Conservation (phyloP, 176 grass and related monocot genomes). For the sorghum (Sorghum bicolor) region Sorghum_bicolor_NCBIv3 NC_012876.2:5028501-5029000, state of each 20-base stretch:
- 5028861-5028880: not conserved
- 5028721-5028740: not conserved
- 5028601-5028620: not conserved
- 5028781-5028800: no score
- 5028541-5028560: constrained; percentile 26
- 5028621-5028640: not conserved
- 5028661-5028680: not conserved
- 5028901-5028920: not conserved
- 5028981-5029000: not conserved
- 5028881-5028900: not conserved
- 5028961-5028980: not conserved
- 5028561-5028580: not conserved
- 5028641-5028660: not conserved
- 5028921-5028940: not conserved
- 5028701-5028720: not conserved
- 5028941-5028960: not conserved
- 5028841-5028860: not conserved
- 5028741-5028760: not conserved
- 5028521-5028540: not conserved
- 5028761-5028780: not conserved
- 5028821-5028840: not conserved
- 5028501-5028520: constrained; percentile 1
- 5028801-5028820: not conserved
- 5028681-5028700: constrained; percentile 1
- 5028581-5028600: not conserved